Evolutionary conservation across 2,329 filamentous ascomycete species (phyloP).

Genomic region (Aspergillus arachidicola): DNA sequence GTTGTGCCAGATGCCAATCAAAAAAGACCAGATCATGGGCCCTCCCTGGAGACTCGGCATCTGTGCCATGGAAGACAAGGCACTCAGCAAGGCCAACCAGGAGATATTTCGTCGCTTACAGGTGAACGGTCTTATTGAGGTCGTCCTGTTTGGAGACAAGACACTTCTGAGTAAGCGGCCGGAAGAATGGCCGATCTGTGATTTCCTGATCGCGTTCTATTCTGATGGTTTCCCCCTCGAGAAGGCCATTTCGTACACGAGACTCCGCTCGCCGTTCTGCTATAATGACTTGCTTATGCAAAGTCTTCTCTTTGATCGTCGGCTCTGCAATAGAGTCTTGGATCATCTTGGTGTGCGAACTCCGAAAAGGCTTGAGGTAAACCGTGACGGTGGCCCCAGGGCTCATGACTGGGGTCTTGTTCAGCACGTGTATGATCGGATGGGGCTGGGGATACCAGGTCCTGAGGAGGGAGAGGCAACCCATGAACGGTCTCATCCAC

Average conservation of each 20-base stretch:
- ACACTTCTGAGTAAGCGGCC: conserved; percentile 91
- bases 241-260: conserved; percentile 89
- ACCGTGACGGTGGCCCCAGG: conserved; percentile 79
- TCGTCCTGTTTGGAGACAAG: conserved; percentile 93
- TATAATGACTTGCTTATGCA: conserved; percentile 95
- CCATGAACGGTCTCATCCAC: conserved; percentile 62
- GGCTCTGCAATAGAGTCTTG: conserved; percentile 78
- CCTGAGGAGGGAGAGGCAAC: neutral
- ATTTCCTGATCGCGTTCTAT: conserved; percentile 94
- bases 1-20: neutral
- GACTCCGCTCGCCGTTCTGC: conserved; percentile 85
- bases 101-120: conserved; percentile 89
- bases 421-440: neutral
- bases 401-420: conserved; percentile 50
- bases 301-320: conserved; percentile 86
- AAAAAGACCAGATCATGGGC: neutral
- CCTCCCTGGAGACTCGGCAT: conserved; percentile 67
- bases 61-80: conserved; percentile 88
- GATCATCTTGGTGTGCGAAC: conserved; percentile 84
- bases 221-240: conserved; percentile 91
- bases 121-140: conserved; percentile 74
- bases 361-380: conserved; percentile 80
- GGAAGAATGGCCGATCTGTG: conserved; percentile 87
- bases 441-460: neutral
- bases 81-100: conserved; percentile 85